These are phyloP conservation scores for Phytopythium helicoides DNA, from an alignment of 352 stramenopile species.

Conservation along the genomic window DNA sequence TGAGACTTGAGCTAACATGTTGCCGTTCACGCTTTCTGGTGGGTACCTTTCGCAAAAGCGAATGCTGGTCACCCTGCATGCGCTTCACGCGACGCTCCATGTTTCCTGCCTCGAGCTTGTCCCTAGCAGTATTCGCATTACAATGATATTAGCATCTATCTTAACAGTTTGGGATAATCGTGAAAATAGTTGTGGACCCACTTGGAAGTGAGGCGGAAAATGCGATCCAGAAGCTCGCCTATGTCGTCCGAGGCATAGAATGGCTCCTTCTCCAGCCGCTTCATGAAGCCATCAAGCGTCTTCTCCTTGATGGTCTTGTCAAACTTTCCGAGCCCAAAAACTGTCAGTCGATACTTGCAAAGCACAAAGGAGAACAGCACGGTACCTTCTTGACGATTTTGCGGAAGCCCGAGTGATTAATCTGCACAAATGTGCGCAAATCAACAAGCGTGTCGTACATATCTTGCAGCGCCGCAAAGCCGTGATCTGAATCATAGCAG, in stretches of 20 bases:
- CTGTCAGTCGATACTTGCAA: not conserved
- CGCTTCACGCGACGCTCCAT: conserved; percentile 81
- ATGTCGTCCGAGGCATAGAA: conserved; percentile 86
- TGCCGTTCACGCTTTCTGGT: not conserved
- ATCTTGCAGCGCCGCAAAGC: conserved; percentile 82
- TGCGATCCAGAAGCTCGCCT: conserved; percentile 71
- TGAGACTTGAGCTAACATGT: not conserved
- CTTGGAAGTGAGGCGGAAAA: conserved; percentile 80
- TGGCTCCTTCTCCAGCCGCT: conserved; percentile 63
- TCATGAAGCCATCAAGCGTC: conserved; percentile 77
- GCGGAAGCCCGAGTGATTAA: conserved; percentile 91
- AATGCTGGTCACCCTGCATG: conserved; percentile 83
- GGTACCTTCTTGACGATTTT: conserved; percentile 93
- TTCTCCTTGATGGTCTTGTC: conserved; percentile 86
- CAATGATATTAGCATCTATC: conserved; percentile 5
- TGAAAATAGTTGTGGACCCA: conserved; percentile 21
- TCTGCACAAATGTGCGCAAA: conserved; percentile 88
- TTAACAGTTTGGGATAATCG: conserved; percentile 5
- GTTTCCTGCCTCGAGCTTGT: conserved; percentile 87
- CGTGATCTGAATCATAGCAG: conserved; percentile 36
- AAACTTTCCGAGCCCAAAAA: conserved; percentile 46
- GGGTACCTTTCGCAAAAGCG: conserved; percentile 71
- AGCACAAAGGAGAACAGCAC: not conserved
- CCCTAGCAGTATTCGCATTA: conserved; percentile 22
- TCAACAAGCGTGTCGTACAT: conserved; percentile 90